Base-by-base conservation (phyloP, 1,284 basidiomycete genomes). In the Anthracocystis walkeri region DNA sequence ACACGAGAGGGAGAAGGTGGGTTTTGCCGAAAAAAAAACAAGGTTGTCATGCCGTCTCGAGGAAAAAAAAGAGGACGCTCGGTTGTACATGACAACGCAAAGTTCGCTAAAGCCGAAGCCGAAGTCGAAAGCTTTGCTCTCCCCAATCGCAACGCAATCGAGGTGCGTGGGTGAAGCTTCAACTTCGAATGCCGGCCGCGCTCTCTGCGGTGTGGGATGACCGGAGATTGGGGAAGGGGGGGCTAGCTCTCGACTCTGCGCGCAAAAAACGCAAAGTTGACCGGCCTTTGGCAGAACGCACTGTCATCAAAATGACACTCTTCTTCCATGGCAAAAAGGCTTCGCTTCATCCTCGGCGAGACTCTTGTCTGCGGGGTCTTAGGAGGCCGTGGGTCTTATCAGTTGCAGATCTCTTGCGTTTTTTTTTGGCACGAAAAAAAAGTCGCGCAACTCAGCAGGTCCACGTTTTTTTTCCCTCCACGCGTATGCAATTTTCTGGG, bases 321-420 rank as follows among this genome's bases (percentile, higher is more conserved):
- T 48, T 31, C 14, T 18, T 29, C 35, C 12, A 38, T 14, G 14
- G 35, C n/a, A 27, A 18, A 12, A 29, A 7, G 14, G 1, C 51
- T 48, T 63, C 67, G 67, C 57, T 60, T 21, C 52, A 64, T 52
- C 61, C 35, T 60, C 57, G 66, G 66, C 60, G 49, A 59, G 61
- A 70, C 44, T 57, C 35, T 29, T 44, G 16, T 53, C 18, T 45
- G 16, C 35, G 35, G 35, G 12, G 35, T 38, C 35, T 16, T 20
- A n/a, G 4, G 18, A 27, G 31, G 33, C 42, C 31, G 18, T 46
- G 8, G 33, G 25, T 51, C 58, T 52, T 60, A 60, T 60, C 58
- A 45, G 50, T 23, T 35, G 11, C 41, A 31, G 58, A 60, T 60
- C 58, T 60, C 7, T 50, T 33, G n/a, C 20, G 20, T 23, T 11